These are phyloP conservation scores for Pleurostoma richardsiae DNA, from an alignment of 2,329 filamentous ascomycete genomes.

Conservation along the genomic window DNA sequence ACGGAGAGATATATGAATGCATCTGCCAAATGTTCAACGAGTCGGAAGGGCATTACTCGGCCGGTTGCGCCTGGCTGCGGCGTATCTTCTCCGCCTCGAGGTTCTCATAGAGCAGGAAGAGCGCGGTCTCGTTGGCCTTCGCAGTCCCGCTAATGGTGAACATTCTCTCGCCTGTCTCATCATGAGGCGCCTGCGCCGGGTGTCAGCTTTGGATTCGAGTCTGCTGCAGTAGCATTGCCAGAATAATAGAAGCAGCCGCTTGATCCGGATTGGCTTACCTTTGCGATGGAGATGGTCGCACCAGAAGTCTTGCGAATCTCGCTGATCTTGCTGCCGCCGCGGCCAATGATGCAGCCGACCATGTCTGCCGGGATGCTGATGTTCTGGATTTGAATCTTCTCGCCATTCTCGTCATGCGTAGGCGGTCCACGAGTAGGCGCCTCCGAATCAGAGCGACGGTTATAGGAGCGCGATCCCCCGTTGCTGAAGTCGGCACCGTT, in stretches of 20 bases:
- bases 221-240: no score
- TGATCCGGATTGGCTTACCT: constrained; percentile 41
- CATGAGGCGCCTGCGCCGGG: constrained; percentile 67
- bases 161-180: constrained; percentile 97
- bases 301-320: constrained; percentile 97
- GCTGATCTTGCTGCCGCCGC: constrained; percentile 93
- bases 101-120: constrained; percentile 97
- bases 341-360: constrained; percentile 98
- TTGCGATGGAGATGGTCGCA: constrained; percentile 95
- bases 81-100: constrained; percentile 99
- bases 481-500: constrained; percentile 98
- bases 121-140: constrained; percentile 88
- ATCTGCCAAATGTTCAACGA: background rate
- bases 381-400: constrained; percentile 97
- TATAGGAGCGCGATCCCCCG: constrained; percentile 61
- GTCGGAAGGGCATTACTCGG: constrained; percentile 38
- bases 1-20: constrained; percentile 23
- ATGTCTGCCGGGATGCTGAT: constrained; percentile 99
- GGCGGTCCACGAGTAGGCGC: constrained; percentile 74
- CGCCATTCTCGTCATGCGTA: constrained; percentile 90
- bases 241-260: no score
- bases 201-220: no score
- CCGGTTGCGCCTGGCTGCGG: constrained; percentile 69
- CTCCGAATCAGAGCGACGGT: constrained; percentile 79
- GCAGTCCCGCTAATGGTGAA: constrained; percentile 98